Base-by-base conservation (phyloP, 1,139 yeast genomes). In the Yamadazyma triangularis region DNA sequence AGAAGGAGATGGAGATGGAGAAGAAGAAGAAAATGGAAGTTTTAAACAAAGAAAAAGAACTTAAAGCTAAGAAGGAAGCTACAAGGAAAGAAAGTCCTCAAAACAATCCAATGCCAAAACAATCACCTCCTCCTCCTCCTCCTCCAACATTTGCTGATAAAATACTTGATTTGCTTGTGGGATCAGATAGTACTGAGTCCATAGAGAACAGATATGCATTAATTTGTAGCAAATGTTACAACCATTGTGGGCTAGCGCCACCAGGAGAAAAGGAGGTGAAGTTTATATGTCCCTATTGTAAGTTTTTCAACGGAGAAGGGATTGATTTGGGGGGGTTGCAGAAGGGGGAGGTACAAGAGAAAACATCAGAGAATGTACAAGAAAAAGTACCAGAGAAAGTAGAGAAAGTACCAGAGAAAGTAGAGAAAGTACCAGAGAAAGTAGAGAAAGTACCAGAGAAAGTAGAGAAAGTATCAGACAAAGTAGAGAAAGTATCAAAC, bases 191-290 rank as follows among this genome's bases (percentile, higher is more conserved):
- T 7, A 9, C 8, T 7, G 89, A 83, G 47, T 61, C 70, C 39
- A 76, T 78, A 36, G 71, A 87, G 0, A 66, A 60, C n/a, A 59
- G 95, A 28, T 83, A 69, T 50, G 95, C 95, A 0, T 65, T 86
- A 44, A 82, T 86, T 13, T 86, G 95, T 50, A 43, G 50, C 16
- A 60, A 68, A 12, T 86, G 95, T 48, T 64, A 57, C 27, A 61
- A 67, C 16, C 95, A 86, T 54, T 86, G 86, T 48, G 95, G 95
- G 1, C 64, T 86, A 32, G 95, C 95, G 0, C 86, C 88, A 4
- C 89, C 87, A 1, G 82, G 84, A 28, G 52, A 61, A 12, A 51
- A 63, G 14, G 86, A 94, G 0, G 77, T 87, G 7, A 59, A 59
- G 34, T 89, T 80, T 49, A 56, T 68, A 4, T 89, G 97, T 55